Conservation (phyloP, 805 yeast genomes). For the Torulaspora gathmanii region DNA sequence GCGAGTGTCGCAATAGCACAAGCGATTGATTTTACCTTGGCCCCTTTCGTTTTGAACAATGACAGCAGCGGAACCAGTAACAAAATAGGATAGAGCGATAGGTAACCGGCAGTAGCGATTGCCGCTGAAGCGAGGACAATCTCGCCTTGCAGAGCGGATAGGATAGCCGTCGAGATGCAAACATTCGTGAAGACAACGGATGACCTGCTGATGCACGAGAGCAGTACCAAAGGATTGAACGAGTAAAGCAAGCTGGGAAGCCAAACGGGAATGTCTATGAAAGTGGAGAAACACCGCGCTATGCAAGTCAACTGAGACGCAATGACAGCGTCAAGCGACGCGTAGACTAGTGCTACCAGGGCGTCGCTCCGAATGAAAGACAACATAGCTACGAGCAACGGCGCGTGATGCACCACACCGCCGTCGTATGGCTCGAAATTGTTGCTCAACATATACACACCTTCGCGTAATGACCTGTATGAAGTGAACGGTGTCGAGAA, state of each 20-base stretch:
- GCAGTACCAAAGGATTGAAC: conserved; percentile 73
- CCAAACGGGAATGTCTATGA: conserved; percentile 27
- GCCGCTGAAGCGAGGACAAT: conserved; percentile 44
- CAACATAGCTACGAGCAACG: conserved; percentile 52
- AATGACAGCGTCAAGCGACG: conserved; percentile 54
- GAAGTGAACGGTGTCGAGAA: conserved; percentile 37
- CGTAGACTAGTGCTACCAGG: conserved; percentile 41
- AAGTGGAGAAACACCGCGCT: conserved; percentile 32
- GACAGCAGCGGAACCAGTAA: conserved; percentile 55
- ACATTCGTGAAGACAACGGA: conserved; percentile 58
- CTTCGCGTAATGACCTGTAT: conserved; percentile 53
- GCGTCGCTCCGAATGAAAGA: conserved; percentile 12
- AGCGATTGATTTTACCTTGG: conserved; percentile 1
- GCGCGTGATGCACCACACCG: conserved; percentile 83
- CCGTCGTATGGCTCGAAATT: conserved; percentile 71
- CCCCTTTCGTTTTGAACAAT: conserved; percentile 9
- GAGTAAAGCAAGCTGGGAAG: conserved; percentile 60
- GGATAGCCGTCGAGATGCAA: conserved; percentile 46
- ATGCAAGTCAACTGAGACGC: conserved; percentile 51
- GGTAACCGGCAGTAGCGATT: conserved; percentile 59
- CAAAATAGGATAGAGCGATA: conserved; percentile 59
- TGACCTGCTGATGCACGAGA: conserved; percentile 66
- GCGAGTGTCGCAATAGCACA: conserved; percentile 9
- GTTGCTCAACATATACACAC: conserved; percentile 54
- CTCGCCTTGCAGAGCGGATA: conserved; percentile 42